Base-by-base conservation (phyloP, 228 moss, liverwort and hornwort species). In the Sphagnum fallax region DNA sequence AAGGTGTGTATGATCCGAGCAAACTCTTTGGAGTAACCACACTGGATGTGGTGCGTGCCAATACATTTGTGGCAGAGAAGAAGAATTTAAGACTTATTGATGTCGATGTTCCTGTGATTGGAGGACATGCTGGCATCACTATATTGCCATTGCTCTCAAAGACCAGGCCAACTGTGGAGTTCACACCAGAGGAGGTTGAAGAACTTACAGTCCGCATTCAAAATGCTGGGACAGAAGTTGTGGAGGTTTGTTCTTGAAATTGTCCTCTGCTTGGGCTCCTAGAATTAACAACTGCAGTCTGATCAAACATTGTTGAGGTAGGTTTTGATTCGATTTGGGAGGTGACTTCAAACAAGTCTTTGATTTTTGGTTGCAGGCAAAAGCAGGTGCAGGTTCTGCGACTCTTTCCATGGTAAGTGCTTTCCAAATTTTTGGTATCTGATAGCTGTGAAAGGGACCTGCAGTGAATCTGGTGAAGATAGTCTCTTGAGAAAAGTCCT, bases 11-110 rank as follows among this genome's bases (percentile, higher is more conserved):
- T 72, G 91, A 98, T 69, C 89, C 93, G 13, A 82, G 77, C 77
- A 98, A 91, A 87, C 73, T 98, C 4, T 98, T 98, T 64, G 97
- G 97, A n/a, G 97, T 98, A 50, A 98, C 97, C 6, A 98, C 97
- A 5, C 81, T 98, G 63, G 97, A 98, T 64, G 97, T 98, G 48
- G 97, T 98, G 10, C 93, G 97, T 68, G 87, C 97, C 4, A 98
- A 98, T 66, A 98, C 97, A 0, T 98, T 98, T 69, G 97, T 98
- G 63, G 97, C 97, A 49, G 82, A 93, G 67, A 93, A 86, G 83
- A 98, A 98, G 87, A 86, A 89, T 51, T 75, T 98, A 82, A 80
- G 91, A 12, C 76, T 98, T 59, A 91, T 91, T 49, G 97, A 98
- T 62, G 97, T 98, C 16, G 93, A 98, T 74, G 97, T 98, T 14